Base-by-base conservation (phyloP, 768 basidiomycete genomes). In the Leccinum rimulosum region DNA sequence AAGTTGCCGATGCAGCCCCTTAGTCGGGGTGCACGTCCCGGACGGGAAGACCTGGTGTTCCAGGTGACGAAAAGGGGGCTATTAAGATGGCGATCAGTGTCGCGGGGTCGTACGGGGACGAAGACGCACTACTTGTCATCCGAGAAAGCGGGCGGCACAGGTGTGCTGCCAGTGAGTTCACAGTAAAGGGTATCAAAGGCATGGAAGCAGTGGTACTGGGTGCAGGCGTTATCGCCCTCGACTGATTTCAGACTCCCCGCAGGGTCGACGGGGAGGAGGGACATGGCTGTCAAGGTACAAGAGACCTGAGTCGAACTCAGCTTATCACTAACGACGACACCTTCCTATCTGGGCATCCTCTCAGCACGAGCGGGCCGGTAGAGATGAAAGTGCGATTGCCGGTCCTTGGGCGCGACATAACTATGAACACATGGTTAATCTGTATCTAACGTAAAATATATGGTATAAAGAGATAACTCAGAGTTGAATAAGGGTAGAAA, bases 1-100 rank as follows among this genome's bases (percentile, higher is more conserved):
- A 99, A 99, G 74, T 84, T 94, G 68, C 96, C 96, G 66, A 99
- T 98, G 76, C 96, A 99, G 50, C 96, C 96, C 54, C 96, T 79
- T 61, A 99, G 78, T 59, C 83, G 80, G 49, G 84, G 79, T 22
- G 82, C 71, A 58, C 84, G 82, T 33, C 84, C 85, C 19, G 84
- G 76, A 57, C 83, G 84, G 58, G 79, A 80, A 33, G 83, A 79
- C 59, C 82, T 82, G 49, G 84, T 88, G 74, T 93, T 95, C 95
- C 95, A 99, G 6, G 96, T 98, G 33, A 98, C 93, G 74, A 99
- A 99, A 56, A 99, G 79, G 12, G 95, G 94, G 74, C 72, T 73
- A 15, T 40, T 19, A 52, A 7, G 31, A 40, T 31, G 38, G n/a
- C 36, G 7, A 38, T 67, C 50, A 61, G 62, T n/a, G 40, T 51